Base-by-base conservation (phyloP, 75 land plant genomes). In the Picea sitchensis region DNA sequence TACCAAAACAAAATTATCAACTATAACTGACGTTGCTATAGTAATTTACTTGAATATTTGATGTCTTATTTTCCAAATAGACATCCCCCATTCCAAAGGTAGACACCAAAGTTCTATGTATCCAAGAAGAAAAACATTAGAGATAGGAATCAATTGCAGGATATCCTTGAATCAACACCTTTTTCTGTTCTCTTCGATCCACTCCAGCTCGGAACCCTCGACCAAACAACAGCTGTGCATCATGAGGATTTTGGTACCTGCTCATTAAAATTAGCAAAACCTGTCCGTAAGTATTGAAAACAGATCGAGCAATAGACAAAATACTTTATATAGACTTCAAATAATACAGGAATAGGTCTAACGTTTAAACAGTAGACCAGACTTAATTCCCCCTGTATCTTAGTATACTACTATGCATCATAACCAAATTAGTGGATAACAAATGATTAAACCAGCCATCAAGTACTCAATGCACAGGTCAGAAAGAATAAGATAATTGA, bases 111-210 rank as follows among this genome's bases (percentile, higher is more conserved):
- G 56, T 51, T 9, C 56, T 9, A 51, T 51, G 9, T 51, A 1
- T 51, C 11, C 56, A 51, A 51, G 56, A 64, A 71, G 12, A 6
- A 41, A 44, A 71, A 71, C 41, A 71, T 71, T 41, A 3, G 4
- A 26, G 73, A 20, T 76, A 11, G 2, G 23, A 62, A 30, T 41
- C 56, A 51, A 51, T 51, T 51, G 56, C 56, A 21, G n/a, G n/a
- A 44, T 9, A 71, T 44, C n/a, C 21, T 44, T 18, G 11, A 71
- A 41, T 78, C 32, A 14, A 51, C 32, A 87, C 89, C 90, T 97
- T 97, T 85, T 97, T 97, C 86, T 97, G 99, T 86, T 97, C 99
- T 60, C 98, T 85, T 11, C 99, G 88, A 72, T 97, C 99, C 90
- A 97, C 92, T 17, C 99, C 99, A 20, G 99, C 99, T 13, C 98